A percentile compares a stretch with the other conserved stretches of the same genome.
Conservation (phyloP, 129 eudicot genomes). For the Flaveria trinervia region DNA sequence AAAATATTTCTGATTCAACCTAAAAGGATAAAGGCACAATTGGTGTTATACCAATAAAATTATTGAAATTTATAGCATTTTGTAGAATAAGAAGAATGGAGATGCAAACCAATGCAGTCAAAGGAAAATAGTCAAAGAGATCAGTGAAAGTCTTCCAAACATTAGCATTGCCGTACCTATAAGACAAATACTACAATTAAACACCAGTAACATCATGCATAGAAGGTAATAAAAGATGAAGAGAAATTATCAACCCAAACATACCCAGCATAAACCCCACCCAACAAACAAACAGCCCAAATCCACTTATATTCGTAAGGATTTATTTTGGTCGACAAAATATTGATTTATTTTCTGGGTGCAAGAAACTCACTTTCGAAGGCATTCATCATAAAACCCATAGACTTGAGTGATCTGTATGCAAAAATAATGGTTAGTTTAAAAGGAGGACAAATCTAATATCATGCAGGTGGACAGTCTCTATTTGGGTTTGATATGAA, state of each 20-base stretch:
- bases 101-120: conserved; percentile 71
- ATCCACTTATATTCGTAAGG: neutral
- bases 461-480: neutral
- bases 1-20: conserved; percentile 96
- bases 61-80: neutral
- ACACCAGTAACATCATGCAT: conserved; percentile 5
- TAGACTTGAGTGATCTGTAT: conserved; percentile 95
- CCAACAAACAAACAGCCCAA: too few relatives aligned
- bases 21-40: conserved; percentile 13
- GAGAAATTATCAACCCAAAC: neutral
- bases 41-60: neutral
- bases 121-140: conserved; percentile 74
- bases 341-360: conserved; percentile 7
- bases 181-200: conserved; percentile 12
- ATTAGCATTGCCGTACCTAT: conserved; percentile 74
- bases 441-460: neutral
- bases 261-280: too few relatives aligned
- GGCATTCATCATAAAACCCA: conserved; percentile 95
- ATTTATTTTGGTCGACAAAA: neutral
- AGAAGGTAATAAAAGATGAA: neutral
- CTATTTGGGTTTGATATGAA: neutral
- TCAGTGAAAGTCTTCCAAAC: conserved; percentile 85
- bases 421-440: conserved; percentile 18
- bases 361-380: conserved; percentile 67
- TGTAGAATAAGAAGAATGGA: neutral